Conservation (phyloP, 805 yeast genomes). For the Ogataea nonfermentans region DNA sequence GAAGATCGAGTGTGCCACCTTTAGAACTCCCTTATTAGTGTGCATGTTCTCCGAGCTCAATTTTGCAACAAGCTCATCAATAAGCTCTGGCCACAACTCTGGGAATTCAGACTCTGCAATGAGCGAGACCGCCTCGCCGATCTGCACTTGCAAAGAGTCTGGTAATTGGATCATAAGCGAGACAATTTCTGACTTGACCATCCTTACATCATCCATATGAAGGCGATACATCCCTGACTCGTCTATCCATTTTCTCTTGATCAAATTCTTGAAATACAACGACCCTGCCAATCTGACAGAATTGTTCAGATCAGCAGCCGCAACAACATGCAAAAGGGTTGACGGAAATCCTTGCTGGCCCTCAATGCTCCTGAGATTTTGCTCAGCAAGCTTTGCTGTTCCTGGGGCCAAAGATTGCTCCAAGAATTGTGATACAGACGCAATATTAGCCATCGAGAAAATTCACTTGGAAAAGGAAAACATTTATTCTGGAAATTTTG, state of each 20-base stretch:
- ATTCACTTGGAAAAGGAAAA: constrained; percentile 6
- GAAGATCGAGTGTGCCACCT: constrained; percentile 93
- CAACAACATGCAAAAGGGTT: constrained; percentile 72
- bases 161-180: constrained; percentile 86
- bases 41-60: constrained; percentile 65
- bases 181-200: constrained; percentile 74
- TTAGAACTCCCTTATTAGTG: constrained; percentile 78
- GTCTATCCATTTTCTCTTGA: constrained; percentile 84
- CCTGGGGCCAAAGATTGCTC: constrained; percentile 65
- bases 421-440: constrained; percentile 51
- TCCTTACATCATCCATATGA: constrained; percentile 55
- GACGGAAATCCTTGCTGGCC: constrained; percentile 70
- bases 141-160: constrained; percentile 77
- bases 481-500: constrained; percentile 8
- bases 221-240: constrained; percentile 80
- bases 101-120: constrained; percentile 98
- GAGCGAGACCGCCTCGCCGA: constrained; percentile 88
- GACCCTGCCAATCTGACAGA: constrained; percentile 84
- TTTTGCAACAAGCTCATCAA: constrained; percentile 69
- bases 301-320: constrained; percentile 50
- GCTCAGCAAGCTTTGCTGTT: constrained; percentile 67
- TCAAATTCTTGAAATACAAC: constrained; percentile 82
- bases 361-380: constrained; percentile 61
- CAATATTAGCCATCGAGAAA: constrained; percentile 42
- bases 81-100: constrained; percentile 74